Evolutionary conservation across 371 early-diverging fungal genomes (phyloP).

Genomic region (Saksenaea oblongispora): DNA sequence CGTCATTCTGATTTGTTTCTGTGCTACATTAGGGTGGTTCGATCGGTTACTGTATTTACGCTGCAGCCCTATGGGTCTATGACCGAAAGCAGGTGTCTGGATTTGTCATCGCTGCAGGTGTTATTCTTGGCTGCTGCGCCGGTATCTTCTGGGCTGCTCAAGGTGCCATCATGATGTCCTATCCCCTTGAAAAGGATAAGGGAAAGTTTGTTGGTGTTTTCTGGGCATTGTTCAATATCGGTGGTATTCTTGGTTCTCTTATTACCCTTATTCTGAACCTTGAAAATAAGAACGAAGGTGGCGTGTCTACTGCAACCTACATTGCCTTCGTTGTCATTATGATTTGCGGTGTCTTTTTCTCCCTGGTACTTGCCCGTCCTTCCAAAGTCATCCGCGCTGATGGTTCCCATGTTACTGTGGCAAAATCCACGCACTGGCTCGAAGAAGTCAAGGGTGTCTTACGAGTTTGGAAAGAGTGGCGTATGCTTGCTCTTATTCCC

Average conservation of each 20-base stretch:
- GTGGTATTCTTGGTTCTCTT: slow-evolving; percentile 73
- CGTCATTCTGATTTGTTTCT: not conserved
- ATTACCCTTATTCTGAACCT: slow-evolving; percentile 65
- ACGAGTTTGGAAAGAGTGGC: slow-evolving; percentile 60
- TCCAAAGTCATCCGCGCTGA: slow-evolving; percentile 57
- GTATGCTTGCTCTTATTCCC: slow-evolving; percentile 59
- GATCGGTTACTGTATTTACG: slow-evolving; percentile 54
- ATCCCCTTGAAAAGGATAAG: slow-evolving; percentile 61
- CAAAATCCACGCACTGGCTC: slow-evolving; percentile 46
- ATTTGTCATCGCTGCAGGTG: slow-evolving; percentile 55
- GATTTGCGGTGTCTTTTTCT: slow-evolving; percentile 52
- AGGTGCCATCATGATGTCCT: slow-evolving; percentile 62
- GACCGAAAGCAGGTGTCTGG: slow-evolving; percentile 29
- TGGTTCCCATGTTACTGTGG: slow-evolving; percentile 53
- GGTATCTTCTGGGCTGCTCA: slow-evolving; percentile 63
- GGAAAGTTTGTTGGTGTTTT: slow-evolving; percentile 68
- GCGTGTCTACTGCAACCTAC: slow-evolving; percentile 56
- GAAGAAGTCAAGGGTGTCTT: slow-evolving; percentile 57
- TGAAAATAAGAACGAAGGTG: slow-evolving; percentile 26
- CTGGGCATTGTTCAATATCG: slow-evolving; percentile 77
- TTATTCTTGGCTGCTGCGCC: slow-evolving; percentile 57
- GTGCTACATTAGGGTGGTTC: slow-evolving; percentile 22
- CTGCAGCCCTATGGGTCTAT: slow-evolving; percentile 50
- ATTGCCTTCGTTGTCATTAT: slow-evolving; percentile 64
- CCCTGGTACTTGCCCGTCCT: slow-evolving; percentile 55